A percentile compares a stretch with the other conserved stretches of the same genome.
Evolutionary conservation across 768 basidiomycete genomes (phyloP).

Genomic region (Leccinum disarticulatum): DNA sequence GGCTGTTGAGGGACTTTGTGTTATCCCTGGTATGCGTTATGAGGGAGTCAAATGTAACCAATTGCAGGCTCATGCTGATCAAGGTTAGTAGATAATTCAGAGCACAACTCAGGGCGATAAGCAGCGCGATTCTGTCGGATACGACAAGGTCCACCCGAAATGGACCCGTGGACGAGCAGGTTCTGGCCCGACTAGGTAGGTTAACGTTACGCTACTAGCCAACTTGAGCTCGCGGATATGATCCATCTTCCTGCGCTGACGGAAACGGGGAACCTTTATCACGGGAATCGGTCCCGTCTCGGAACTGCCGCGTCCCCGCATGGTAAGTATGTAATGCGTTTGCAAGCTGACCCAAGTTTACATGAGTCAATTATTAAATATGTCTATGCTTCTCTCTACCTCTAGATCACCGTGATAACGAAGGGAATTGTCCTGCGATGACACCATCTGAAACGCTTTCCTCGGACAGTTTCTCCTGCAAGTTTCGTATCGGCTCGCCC

Average conservation of each 20-base stretch:
- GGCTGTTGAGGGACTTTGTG: no score
- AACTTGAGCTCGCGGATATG: not conserved
- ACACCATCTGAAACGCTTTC: slow-evolving; percentile 28
- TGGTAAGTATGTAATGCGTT: not conserved
- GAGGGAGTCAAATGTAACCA: no score
- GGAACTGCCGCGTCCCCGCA: not conserved
- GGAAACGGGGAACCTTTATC: not conserved
- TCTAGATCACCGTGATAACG: not conserved
- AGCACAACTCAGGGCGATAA: not conserved
- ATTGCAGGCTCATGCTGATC: no score
- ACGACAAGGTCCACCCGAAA: no score
- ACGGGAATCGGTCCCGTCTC: not conserved
- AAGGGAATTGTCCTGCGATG: not conserved
- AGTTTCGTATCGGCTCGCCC: slow-evolving; percentile 74
- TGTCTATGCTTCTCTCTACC: not conserved
- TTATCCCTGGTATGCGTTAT: no score
- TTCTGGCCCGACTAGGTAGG: no score
- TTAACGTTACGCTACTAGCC: no score
- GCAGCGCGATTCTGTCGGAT: not conserved
- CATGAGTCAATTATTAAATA: slow-evolving; percentile 1
- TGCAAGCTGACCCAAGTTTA: not conserved
- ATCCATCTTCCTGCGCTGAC: not conserved
- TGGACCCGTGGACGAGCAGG: no score
- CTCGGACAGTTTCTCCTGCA: slow-evolving; percentile 64
- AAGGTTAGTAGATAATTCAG: no score